Evolutionary conservation across 441 rosid species (phyloP), one percentile per base, ranked within the genome.

Genomic region (Aleurites moluccanus): DNA sequence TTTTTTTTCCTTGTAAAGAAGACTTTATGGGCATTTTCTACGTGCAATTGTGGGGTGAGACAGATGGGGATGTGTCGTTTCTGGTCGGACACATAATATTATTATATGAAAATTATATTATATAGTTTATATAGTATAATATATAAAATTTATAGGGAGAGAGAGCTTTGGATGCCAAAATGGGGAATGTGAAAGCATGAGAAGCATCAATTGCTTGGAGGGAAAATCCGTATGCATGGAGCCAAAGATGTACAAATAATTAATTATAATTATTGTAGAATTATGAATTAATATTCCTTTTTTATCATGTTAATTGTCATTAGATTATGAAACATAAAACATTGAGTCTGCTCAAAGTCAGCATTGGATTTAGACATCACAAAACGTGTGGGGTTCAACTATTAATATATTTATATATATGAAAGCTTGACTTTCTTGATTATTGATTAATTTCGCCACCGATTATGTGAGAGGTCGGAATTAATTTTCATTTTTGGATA

Each of bases 91-190:
- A 35, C 47, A 64, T 73, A 28, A 16, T 53, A 53, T 16, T 53
- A 53, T 53, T 38, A 38, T 38, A 5, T 6, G 1, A 38, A 38
- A 38, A 44, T 10, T 44, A 44, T 44, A 44, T 44, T 44, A 1
- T 44, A 44, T 10, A 44, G 47, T 44, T 44, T 44, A 44, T 44
- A 44, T 10, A 9, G 10, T 44, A 42, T 9, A 42, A 42, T 63
- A n/a, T 0, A 21, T 47, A 61, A 33, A 45, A 42, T 80, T 56
- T 55, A 38, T 52, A 44, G 57, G 61, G 78, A 78, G 67, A 66
- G 20, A 64, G 77, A 67, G 81, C 89, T 82, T 88, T 83, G 94
- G 94, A 91, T 88, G 64, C 92, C 88, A 75, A 80, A 78, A 79
- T 52, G 77, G 83, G 77, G 81, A 69, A 83, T 80, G 82, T 73